Base-by-base conservation (phyloP, 2,329 filamentous ascomycete genomes). In the Teratosphaeria epicoccoides region DNA sequence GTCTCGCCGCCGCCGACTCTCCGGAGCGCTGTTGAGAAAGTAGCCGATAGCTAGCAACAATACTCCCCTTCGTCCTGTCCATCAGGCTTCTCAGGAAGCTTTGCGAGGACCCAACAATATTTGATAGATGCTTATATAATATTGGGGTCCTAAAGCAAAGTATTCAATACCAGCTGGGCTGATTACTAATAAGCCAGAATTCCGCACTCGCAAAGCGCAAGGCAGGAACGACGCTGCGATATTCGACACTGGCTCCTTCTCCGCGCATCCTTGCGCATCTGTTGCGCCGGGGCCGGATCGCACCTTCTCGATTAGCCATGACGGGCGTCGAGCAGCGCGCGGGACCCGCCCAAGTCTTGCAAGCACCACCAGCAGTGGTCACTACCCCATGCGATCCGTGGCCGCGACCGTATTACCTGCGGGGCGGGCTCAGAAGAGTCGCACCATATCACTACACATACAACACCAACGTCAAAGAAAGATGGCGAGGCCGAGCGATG, bases 381-480 rank as follows among this genome's bases (percentile, higher is more conserved):
- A 72, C 72, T 24, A 80, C 78, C 11, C 75, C 76, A n/a, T 74
- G 71, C 61, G 74, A 76, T 61, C 79, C 79, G 1, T 82, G 78
- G 76, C 79, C 80, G 46, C 73, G 74, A 52, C 89, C 88, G 0
- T 97, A 96, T 70, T 85, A 85, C 62, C 76, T 95, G 56, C 85
- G 95, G 61, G 84, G 85, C 17, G 89, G 87, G 7, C 73, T 98
- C 55, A 84, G 90, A 48, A 83, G 88, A 57, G 85, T 96, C 26
- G 78, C 77, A 43, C 91, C 91, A 3, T 97, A 98, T 66, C 82
- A 93, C 67, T 96, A 79, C 68, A 96, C 90, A 2, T 96, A 96
- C 75, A 94, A 95, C 66, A 96, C 91, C 0, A 88, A 82, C 72
- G 93, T 87, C 75, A 98, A 97, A 71, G 80, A 95, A 71, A 79